phyloP scores from a whole-genome alignment of 2,329 filamentous ascomycete genomes.

The Penicillium sumatraense region DNA sequence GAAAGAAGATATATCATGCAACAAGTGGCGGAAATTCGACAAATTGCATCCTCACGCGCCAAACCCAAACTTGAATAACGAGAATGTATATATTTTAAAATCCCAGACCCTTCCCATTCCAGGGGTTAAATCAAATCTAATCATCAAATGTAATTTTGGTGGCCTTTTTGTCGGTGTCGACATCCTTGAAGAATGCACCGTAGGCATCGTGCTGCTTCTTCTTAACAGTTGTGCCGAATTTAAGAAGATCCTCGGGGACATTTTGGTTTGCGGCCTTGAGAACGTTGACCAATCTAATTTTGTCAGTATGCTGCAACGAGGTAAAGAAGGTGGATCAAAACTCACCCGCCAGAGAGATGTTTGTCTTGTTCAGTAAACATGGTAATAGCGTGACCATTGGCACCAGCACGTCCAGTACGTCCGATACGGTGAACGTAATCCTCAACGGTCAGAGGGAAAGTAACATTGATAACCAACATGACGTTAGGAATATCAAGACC shows the following conservation, averaged over 20 bases:
- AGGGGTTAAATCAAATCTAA: no score
- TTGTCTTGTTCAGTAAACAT: constrained; percentile 97
- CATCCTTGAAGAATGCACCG: constrained; percentile 93
- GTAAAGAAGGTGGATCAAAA: constrained; percentile 32
- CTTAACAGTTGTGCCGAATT: constrained; percentile 97
- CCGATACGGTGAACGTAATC: constrained; percentile 98
- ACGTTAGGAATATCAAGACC: constrained; percentile 95
- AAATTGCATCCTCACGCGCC: constrained; percentile 21
- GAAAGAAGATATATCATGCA: constrained; percentile 38
- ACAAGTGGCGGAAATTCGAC: constrained; percentile 28
- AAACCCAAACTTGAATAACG: constrained; percentile 27
- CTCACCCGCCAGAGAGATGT: constrained; percentile 82
- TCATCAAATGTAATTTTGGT: constrained; percentile 91
- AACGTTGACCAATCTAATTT: constrained; percentile 81
- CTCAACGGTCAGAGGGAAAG: constrained; percentile 92
- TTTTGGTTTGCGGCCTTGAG: constrained; percentile 89
- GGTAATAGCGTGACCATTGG: constrained; percentile 85
- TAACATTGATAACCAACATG: constrained; percentile 92
- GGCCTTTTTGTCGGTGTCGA: constrained; percentile 78
- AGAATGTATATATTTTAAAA: neutral
- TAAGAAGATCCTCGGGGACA: constrained; percentile 87
- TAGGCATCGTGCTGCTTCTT: constrained; percentile 97
- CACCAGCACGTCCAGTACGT: constrained; percentile 88
- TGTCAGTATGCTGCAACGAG: constrained; percentile 18
- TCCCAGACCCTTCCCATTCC: neutral